Evolutionary conservation across 2,329 filamentous ascomycete genomes (phyloP).

Genomic region (Esteya vermicola): DNA sequence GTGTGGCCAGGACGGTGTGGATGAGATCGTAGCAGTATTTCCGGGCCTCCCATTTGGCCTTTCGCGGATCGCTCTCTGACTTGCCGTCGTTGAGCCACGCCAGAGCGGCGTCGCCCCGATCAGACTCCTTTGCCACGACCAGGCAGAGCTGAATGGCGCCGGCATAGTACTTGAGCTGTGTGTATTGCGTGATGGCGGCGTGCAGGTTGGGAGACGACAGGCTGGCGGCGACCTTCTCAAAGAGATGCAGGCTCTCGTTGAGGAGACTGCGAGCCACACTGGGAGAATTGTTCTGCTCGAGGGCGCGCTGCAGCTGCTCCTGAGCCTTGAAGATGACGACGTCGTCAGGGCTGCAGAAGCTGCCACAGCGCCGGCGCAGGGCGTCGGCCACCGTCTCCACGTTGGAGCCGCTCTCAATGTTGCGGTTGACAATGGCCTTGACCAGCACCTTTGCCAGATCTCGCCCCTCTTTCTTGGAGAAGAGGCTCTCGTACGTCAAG

Average conservation of each 20-base stretch:
- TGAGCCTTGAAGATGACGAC: conserved; percentile 98
- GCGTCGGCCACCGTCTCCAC: conserved; percentile 95
- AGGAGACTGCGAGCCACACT: conserved; percentile 67
- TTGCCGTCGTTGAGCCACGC: conserved; percentile 78
- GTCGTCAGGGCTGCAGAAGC: conserved; percentile 94
- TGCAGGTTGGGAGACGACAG: conserved; percentile 70
- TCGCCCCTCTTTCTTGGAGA: conserved; percentile 64
- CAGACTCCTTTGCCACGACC: conserved; percentile 67
- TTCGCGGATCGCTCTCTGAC: conserved; percentile 56
- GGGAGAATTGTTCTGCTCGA: conserved; percentile 60
- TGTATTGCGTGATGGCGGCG: conserved; percentile 65
- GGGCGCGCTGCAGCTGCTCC: conserved; percentile 80
- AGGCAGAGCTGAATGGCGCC: conserved; percentile 83
- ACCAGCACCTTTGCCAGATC: conserved; percentile 89
- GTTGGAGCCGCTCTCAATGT: conserved; percentile 92
- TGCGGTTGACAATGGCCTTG: conserved; percentile 95
- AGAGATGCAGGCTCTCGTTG: conserved; percentile 78
- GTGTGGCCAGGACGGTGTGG: conserved; percentile 61
- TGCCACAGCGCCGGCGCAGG: conserved; percentile 81
- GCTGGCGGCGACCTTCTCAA: conserved; percentile 75
- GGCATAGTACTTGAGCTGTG: conserved; percentile 75
- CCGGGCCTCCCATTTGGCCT: conserved; percentile 52
- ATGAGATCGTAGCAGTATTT: conserved; percentile 78
- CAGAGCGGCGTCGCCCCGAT: conserved; percentile 74
- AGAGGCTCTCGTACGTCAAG: conserved; percentile 79